A percentile compares a stretch with the other conserved stretches of the same genome.
Conservation (phyloP, 1,284 basidiomycete genomes). For the Trametes versicolor region DNA sequence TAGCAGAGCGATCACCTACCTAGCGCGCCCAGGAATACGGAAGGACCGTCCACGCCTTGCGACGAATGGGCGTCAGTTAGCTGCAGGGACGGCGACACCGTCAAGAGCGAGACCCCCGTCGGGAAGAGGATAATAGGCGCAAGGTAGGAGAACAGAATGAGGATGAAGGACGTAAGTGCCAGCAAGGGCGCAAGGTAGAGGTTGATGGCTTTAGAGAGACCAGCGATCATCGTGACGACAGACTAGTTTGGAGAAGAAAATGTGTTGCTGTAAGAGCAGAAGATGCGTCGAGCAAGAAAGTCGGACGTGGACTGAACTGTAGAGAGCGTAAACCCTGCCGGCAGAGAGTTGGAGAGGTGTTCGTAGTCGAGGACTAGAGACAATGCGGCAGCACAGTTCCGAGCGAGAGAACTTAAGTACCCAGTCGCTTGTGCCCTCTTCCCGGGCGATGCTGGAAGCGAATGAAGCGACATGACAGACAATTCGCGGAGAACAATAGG, state of each 20-base stretch:
- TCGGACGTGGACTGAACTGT: conserved; percentile 15
- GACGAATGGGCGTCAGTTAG: conserved; percentile 54
- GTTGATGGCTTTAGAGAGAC: conserved; percentile 73
- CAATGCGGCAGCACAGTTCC: conserved; percentile 22
- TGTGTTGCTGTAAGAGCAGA: background rate
- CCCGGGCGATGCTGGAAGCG: conserved; percentile 17
- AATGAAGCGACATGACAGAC: conserved; percentile 18
- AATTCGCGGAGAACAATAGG: conserved; percentile 34
- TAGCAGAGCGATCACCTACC: conserved; percentile 52
- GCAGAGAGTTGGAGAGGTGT: conserved; percentile 31
- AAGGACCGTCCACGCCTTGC: conserved; percentile 72
- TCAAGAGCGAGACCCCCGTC: conserved; percentile 69
- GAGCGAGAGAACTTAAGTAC: conserved; percentile 27
- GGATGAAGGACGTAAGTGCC: conserved; percentile 69
- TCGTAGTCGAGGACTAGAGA: conserved; percentile 20
- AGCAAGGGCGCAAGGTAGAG: conserved; percentile 76
- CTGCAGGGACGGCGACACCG: conserved; percentile 65
- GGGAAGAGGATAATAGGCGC: conserved; percentile 70
- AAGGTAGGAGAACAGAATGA: conserved; percentile 71
- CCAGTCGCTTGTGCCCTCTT: conserved; percentile 14
- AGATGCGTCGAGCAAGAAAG: conserved; percentile 12
- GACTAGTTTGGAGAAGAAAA: background rate
- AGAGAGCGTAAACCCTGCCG: conserved; percentile 37
- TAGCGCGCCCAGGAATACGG: conserved; percentile 70
- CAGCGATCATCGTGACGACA: conserved; percentile 65